Conservation (phyloP, 2,329 filamentous ascomycete species). For the Trichoderma lentiforme region DNA sequence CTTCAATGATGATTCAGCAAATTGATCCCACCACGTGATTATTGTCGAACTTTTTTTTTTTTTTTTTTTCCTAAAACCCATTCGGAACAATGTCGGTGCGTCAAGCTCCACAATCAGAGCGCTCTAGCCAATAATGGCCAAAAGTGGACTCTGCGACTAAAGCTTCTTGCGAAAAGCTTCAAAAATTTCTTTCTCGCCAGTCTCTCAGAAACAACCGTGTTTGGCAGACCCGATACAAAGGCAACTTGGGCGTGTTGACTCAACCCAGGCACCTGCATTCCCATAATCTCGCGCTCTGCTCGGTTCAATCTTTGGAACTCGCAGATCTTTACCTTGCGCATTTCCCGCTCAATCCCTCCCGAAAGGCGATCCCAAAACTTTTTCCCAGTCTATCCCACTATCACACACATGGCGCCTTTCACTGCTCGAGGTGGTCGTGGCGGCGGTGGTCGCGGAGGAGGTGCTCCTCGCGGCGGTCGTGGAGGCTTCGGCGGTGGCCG, state of each 20-base stretch:
- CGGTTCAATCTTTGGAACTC: slow-evolving; percentile 19
- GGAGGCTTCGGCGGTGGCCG: slow-evolving; percentile 26
- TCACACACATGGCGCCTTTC: slow-evolving; percentile 20
- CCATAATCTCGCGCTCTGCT: slow-evolving; percentile 23
- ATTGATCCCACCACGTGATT: background rate
- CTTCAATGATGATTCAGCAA: slow-evolving; percentile 1
- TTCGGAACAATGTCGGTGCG: slow-evolving; percentile 22
- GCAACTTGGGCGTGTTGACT: slow-evolving; percentile 25
- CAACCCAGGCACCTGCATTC: slow-evolving; percentile 23
- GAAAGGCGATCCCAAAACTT: background rate
- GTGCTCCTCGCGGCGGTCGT: slow-evolving; percentile 28
- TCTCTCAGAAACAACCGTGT: slow-evolving; percentile 17
- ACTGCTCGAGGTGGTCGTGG: slow-evolving; percentile 29
- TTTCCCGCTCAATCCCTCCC: background rate
- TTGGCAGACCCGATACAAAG: slow-evolving; percentile 22
- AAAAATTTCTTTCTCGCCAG: slow-evolving; percentile 37
- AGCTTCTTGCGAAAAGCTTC: slow-evolving; percentile 32
- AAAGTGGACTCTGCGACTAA: slow-evolving; percentile 21
- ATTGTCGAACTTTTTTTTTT: background rate
- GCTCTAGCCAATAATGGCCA: slow-evolving; percentile 20
- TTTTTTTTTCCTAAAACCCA: background rate
- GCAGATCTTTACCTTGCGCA: background rate
- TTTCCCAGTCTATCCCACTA: background rate
- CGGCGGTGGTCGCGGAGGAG: slow-evolving; percentile 34
- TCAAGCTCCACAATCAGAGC: background rate